Conservation (phyloP, 2,329 filamentous ascomycete genomes). For the Paramyrothecium roridum region DNA sequence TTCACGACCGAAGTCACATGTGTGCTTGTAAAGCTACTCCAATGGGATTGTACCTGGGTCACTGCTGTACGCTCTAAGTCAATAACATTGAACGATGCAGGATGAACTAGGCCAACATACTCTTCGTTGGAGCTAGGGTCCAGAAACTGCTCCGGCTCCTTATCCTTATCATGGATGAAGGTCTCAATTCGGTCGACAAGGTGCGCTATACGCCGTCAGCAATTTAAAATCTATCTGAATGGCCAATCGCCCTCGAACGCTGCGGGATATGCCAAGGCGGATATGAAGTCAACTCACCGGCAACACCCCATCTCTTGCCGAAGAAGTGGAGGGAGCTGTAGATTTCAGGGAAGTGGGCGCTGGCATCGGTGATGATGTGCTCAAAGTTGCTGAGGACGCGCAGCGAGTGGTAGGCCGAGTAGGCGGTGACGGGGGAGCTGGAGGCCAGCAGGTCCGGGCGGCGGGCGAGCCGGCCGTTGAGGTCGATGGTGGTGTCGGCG, state of each 20-base stretch:
- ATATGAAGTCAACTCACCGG: constrained; percentile 18
- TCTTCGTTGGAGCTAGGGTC: neutral
- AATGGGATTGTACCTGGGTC: neutral
- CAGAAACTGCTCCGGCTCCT: neutral
- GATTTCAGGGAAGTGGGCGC: constrained; percentile 27
- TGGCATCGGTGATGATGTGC: constrained; percentile 26
- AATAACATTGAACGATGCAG: neutral
- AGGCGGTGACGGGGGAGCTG: constrained; percentile 30
- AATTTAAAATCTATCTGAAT: no score
- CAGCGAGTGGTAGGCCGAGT: constrained; percentile 29
- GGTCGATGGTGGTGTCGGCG: constrained; percentile 29
- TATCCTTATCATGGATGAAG: neutral
- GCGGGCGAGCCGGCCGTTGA: constrained; percentile 27
- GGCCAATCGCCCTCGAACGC: no score
- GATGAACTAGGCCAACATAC: neutral
- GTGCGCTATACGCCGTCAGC: neutral
- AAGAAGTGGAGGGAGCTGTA: constrained; percentile 30
- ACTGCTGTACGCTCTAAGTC: neutral
- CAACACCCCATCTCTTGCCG: constrained; percentile 29
- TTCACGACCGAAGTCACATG: neutral
- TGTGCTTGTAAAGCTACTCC: neutral
- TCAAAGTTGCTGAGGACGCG: constrained; percentile 28
- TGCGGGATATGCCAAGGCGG: neutral
- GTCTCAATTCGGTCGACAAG: neutral
- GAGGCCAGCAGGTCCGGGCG: constrained; percentile 25